Base-by-base conservation (phyloP, 2,329 filamentous ascomycete genomes). In the Penicillium rolfsii region DNA sequence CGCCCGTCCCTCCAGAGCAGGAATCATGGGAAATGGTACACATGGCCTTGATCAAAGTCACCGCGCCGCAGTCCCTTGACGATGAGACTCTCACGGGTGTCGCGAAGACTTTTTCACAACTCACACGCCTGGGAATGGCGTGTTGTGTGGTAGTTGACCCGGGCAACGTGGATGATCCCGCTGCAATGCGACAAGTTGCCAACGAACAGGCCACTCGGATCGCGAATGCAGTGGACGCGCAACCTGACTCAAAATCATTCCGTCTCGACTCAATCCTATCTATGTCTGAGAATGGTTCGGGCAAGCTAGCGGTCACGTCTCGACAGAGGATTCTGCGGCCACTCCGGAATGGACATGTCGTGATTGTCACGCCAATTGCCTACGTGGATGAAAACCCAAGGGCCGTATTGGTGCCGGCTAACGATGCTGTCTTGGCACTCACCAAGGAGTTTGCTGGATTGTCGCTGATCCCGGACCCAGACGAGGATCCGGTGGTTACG, bases 41-140 rank as follows among this genome's bases (percentile, higher is more conserved):
- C 75, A 83, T 97, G 60, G 93, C 95, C 16, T 80, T 99, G 59
- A 88, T 97, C 66, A 97, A 96, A 77, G 82, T 99, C 57, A 86
- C 90, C 56, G 84, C 85, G 46, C 89, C 92, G 0, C 89, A 96
- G 68, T 77, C 82, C 1, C 83, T 96, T 50, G 84, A 91, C 68
- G 85, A 93, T 61, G 77, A 81, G 1, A 90, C 87, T 0, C 74
- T 98, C 11, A 78, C 84, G 49, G 93, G 92, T 1, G 87, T 98
- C 60, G 91, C 89, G 5, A 87, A 89, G 73, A 98, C 95, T 0
- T 78, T 99, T 43, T 88, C 89, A 33, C 94, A 97, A 74, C 86
- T 99, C 53, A 86, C 88, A 41, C 87, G 89, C 55, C 84, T 99
- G 14, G 94, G 95, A 2, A 84, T 99, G 67, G 83, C 87, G 53